phyloP scores from a whole-genome alignment of 2,329 filamentous ascomycete genomes.

The Albophoma yamanashiensis region DNA sequence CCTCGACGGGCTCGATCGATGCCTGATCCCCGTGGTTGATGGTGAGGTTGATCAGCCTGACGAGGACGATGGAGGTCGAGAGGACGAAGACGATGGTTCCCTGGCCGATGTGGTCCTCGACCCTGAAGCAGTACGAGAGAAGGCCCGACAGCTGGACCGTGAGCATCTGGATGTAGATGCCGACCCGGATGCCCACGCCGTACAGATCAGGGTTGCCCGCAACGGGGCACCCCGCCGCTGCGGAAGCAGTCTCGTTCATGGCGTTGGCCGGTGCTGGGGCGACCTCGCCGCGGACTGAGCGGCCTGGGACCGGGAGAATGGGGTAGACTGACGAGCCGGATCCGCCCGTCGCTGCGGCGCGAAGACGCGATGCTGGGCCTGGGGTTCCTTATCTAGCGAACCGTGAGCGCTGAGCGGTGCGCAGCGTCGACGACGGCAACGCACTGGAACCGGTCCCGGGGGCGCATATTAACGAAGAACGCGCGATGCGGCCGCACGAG shows the following conservation, averaged over 20 bases:
- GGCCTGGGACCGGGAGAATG: background rate
- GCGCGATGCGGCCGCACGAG: background rate
- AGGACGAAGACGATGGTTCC: conserved; percentile 12
- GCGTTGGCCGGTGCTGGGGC: background rate
- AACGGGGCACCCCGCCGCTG: conserved; percentile 6
- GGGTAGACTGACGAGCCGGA: background rate
- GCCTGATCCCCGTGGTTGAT: background rate
- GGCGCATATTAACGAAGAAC: background rate
- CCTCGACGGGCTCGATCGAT: conserved; percentile 11
- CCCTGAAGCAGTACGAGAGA: conserved; percentile 6
- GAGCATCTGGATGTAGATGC: conserved; percentile 17
- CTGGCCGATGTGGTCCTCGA: conserved; percentile 11
- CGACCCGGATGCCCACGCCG: conserved; percentile 16
- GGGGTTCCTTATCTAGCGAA: background rate
- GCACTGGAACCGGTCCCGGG: background rate
- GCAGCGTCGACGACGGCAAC: background rate
- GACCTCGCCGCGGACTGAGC: background rate
- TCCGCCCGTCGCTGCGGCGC: background rate
- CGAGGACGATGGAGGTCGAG: conserved; percentile 10
- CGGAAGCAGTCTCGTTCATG: background rate
- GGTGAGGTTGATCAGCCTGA: conserved; percentile 4
- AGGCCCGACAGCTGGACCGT: conserved; percentile 12
- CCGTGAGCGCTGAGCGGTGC: background rate
- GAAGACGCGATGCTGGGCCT: background rate
- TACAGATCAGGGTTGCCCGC: conserved; percentile 14